phyloP scores from a whole-genome alignment of 139 green algal genomes.

The Coelastrella sp. region DNA sequence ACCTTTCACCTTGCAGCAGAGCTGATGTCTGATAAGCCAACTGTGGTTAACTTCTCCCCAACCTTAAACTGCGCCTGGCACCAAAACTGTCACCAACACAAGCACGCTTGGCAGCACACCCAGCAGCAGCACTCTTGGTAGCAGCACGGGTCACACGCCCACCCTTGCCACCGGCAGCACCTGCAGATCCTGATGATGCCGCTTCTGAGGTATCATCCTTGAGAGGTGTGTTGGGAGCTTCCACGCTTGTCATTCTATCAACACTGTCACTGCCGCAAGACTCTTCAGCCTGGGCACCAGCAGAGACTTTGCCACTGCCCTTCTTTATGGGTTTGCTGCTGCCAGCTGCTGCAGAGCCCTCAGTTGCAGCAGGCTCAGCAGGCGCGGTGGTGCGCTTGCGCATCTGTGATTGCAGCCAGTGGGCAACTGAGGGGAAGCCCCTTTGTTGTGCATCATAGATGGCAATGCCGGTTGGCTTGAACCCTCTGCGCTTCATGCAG shows the following conservation, averaged over 20 bases:
- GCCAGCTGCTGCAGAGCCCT: not conserved
- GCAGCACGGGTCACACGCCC: conserved; percentile 8
- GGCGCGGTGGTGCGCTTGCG: not conserved
- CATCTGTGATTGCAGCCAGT: conserved; percentile 69
- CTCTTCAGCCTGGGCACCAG: conserved; percentile 12
- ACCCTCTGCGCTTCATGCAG: conserved; percentile 76
- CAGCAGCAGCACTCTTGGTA: not conserved
- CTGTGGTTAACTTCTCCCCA: not conserved
- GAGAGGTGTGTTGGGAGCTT: conserved; percentile 4
- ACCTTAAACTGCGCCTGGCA: conserved; percentile 10
- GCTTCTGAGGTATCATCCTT: not conserved
- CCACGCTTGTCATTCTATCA: no score
- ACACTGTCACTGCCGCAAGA: conserved; percentile 8
- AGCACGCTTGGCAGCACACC: not conserved
- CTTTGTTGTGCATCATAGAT: conserved; percentile 72
- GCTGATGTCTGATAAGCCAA: no score
- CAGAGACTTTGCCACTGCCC: not conserved
- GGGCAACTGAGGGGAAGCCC: conserved; percentile 73
- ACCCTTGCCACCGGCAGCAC: not conserved
- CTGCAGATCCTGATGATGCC: not conserved
- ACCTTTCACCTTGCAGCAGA: no score
- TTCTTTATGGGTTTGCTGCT: not conserved
- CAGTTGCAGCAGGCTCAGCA: not conserved
- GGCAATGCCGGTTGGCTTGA: conserved; percentile 78
- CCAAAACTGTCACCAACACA: conserved; percentile 25